Base-by-base conservation (phyloP, 2,329 filamentous ascomycete genomes). In the Calonectria ilicicola region DNA sequence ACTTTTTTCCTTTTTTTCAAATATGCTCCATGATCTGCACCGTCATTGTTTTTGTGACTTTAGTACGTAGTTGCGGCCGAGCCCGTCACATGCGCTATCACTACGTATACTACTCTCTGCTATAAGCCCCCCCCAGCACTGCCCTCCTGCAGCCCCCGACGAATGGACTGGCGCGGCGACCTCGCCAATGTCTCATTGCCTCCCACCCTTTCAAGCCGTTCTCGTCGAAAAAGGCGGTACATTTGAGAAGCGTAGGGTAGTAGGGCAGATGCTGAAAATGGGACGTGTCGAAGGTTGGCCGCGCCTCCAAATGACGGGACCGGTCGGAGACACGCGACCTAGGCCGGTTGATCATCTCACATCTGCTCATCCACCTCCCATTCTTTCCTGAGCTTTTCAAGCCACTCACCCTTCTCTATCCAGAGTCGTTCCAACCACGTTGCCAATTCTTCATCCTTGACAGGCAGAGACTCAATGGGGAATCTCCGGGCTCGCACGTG, bases 401-500 rank as follows among this genome's bases (percentile, higher is more conserved):
- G 79, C 83, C 85, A 89, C 68, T 86, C 81, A 2, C 88, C 89
- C 79, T 90, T 91, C 76, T 88, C 87, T 29, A 89, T 77, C 88
- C 88, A 90, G 44, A 86, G 79, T 67, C 85, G 81, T 81, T 91
- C 88, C 26, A 91, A 80, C 89, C 89, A 91, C 72, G 83, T 85
- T 14, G 86, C 86, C 68, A 90, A 79, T 68, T 84, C 86, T 26
- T 84, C 85, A 65, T 90, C 88, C n/a, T 81, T 85, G 19, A 82
- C 73, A 19, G 87, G 88, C 53, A 90, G 81, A 42, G 87, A 84
- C 63, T 85, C 85, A n/a, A 90, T 81, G 2, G 84, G 82, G 73
- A 88, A 90, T 47, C 87, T 83, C 53, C 86, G 83, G 21, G 84
- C 84, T 75, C 90, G 86, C 26, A 90, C 84, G 75, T 90, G 86